Base-by-base conservation (phyloP, 2,329 filamentous ascomycete species). In the Neofusicoccum kwambonambiense region DNA sequence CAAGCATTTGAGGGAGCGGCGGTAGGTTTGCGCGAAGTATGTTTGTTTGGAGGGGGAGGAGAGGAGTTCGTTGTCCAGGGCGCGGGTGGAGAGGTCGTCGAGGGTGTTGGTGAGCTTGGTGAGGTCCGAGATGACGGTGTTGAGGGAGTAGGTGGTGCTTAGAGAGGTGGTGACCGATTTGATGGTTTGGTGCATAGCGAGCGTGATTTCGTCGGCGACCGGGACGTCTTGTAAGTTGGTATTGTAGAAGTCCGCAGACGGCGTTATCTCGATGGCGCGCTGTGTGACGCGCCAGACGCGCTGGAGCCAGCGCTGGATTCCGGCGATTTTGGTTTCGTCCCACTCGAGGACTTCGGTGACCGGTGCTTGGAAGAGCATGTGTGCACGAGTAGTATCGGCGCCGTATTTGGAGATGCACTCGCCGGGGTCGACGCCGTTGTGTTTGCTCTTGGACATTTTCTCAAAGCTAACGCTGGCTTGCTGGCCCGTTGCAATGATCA, bases 381-480 rank as follows among this genome's bases (percentile, higher is more conserved):
- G 93, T 3, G 92, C 92, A 64, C 93, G 84, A 2, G 91, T 93
- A 5, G 91, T 89, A 75, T 97, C 93, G 1, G 92, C 91, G 22
- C 93, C 93, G 70, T 95, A 89, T 69, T 86, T 87, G 7, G 83
- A 79, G 65, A 95, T 91, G 68, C 90, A 90, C 0, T 80, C 82
- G 0, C 86, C 87, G 0, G 93, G 93, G 73, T 96, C 92, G 6
- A 96, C 91, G 31, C 93, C 93, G 73, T 97, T 97, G 79, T 95
- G 84, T 77, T 97, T 97, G 71, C 91, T 96, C 79, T 97, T 97
- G 44, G 91, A 95, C 93, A 97, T 97, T 75, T 97, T 97, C 75
- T 96, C 92, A 70, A 86, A 96, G 1, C 86, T 88, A 17, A 92
- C 77, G 34, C 80, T 84, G 1, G 90, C 87, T 0, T 73, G 71